phyloP scores from a whole-genome alignment of 768 basidiomycete genomes.

The Xerocomellus dryophilus region DNA sequence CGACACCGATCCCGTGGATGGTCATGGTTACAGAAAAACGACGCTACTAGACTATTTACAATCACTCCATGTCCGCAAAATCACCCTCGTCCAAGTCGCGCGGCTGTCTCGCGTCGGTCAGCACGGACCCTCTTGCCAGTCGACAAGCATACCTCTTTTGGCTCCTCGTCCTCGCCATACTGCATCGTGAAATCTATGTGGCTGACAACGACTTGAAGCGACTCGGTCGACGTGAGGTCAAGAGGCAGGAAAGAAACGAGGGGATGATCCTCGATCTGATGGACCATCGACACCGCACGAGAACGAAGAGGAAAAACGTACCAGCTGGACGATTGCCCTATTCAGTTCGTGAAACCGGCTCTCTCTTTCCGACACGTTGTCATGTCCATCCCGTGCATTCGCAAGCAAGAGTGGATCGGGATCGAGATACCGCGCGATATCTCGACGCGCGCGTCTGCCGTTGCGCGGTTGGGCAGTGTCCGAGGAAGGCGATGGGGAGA shows the following conservation, averaged over 20 bases:
- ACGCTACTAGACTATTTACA: neutral
- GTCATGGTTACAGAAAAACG: conserved; percentile 38
- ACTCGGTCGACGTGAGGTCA: conserved; percentile 86
- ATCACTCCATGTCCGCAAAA: conserved; percentile 70
- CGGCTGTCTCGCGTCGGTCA: conserved; percentile 49
- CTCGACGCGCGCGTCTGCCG: conserved; percentile 66
- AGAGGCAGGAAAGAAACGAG: conserved; percentile 95
- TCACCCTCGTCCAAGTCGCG: conserved; percentile 93
- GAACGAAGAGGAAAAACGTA: conserved; percentile 36
- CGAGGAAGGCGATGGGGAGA: conserved; percentile 43
- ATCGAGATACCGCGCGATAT: conserved; percentile 94
- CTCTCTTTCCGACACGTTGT: conserved; percentile 43
- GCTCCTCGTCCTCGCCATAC: conserved; percentile 98
- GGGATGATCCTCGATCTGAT: conserved; percentile 96
- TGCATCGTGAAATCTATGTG: conserved; percentile 99
- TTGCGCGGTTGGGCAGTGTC: conserved; percentile 58
- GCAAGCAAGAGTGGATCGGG: conserved; percentile 89
- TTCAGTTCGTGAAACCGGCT: conserved; percentile 92
- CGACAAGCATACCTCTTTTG: conserved; percentile 67
- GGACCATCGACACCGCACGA: neutral
- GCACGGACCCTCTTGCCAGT: neutral
- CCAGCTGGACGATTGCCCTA: conserved; percentile 91
- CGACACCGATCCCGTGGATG: conserved; percentile 74
- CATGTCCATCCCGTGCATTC: conserved; percentile 46
- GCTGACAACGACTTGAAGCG: conserved; percentile 84